Conservation (phyloP, 495 filamentous ascomycete species). For the Aspergillus biplanus region DNA sequence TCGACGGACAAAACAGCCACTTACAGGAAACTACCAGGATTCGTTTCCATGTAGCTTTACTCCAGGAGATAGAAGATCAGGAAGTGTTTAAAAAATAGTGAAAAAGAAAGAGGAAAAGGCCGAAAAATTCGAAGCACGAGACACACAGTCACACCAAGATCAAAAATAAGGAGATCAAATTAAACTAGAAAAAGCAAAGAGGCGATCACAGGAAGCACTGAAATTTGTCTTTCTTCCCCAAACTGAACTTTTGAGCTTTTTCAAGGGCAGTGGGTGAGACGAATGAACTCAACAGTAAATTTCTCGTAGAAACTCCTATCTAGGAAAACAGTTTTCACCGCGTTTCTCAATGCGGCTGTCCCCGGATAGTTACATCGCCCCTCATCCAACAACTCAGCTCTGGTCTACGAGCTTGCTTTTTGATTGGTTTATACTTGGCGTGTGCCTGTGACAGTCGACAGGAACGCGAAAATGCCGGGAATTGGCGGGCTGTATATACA, state of each 20-base stretch:
- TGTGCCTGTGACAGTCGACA: too few species aligned
- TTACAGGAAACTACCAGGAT: slow-evolving; percentile 10
- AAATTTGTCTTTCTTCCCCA: not conserved
- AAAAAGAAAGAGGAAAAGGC: not conserved
- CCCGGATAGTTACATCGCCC: not conserved
- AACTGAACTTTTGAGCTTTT: not conserved
- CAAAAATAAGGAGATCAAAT: not conserved
- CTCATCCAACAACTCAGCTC: not conserved
- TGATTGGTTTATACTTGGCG: not conserved
- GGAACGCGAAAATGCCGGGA: not conserved
- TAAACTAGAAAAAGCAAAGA: slow-evolving; percentile 7
- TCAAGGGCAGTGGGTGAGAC: too few species aligned
- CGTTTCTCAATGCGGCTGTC: not conserved
- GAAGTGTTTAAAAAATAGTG: not conserved
- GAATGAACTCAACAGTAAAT: too few species aligned
- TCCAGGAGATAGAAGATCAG: not conserved
- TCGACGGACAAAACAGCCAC: slow-evolving; percentile 10
- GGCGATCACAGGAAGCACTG: not conserved
- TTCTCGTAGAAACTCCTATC: too few species aligned
- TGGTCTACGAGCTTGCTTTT: too few species aligned
- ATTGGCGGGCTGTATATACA: slow-evolving; percentile 16
- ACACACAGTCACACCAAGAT: not conserved
- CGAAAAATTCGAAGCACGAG: not conserved
- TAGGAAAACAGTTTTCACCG: not conserved
- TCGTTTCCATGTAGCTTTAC: slow-evolving; percentile 4